Evolutionary conservation across 306 rosid genomes (phyloP).

Genomic region (Citrullus amarus): DNA sequence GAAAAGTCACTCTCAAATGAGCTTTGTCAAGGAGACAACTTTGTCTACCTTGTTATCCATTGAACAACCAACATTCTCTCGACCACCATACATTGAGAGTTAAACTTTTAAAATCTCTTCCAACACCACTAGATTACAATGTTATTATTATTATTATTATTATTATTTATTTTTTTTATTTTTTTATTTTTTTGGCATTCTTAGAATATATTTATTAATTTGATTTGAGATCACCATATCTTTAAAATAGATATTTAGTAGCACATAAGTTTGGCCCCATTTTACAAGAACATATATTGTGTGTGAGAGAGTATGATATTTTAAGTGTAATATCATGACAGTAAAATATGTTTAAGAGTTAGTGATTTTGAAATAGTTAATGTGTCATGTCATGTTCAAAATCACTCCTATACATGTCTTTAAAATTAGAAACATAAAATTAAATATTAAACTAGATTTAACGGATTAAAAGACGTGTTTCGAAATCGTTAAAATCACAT

Average conservation of each 20-base stretch:
- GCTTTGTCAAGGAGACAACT: slow-evolving; percentile 6
- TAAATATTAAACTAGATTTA: too few relatives aligned
- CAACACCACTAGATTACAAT: neutral
- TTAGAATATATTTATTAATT: neutral
- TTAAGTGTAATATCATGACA: neutral
- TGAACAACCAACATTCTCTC: neutral
- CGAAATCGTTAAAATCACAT: too few relatives aligned
- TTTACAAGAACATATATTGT: neutral
- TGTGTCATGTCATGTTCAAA: too few relatives aligned
- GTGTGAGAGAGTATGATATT: neutral
- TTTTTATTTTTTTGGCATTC: neutral
- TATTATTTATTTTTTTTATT: too few relatives aligned
- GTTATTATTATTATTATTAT: neutral
- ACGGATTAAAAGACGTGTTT: too few relatives aligned
- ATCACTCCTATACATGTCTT: too few relatives aligned
- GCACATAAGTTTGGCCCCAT: neutral
- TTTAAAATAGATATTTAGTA: neutral
- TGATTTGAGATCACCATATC: neutral
- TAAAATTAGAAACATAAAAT: too few relatives aligned
- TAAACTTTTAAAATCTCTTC: neutral
- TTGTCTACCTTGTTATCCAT: neutral
- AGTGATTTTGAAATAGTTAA: too few relatives aligned
- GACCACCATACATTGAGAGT: neutral
- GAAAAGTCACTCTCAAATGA: neutral
- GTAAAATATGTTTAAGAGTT: neutral